A percentile compares a stretch with the other conserved stretches of the same genome.
These are phyloP conservation scores for Xylariaceae sp. DNA, from an alignment of 2,329 filamentous ascomycete species.

Conservation along the genomic window DNA sequence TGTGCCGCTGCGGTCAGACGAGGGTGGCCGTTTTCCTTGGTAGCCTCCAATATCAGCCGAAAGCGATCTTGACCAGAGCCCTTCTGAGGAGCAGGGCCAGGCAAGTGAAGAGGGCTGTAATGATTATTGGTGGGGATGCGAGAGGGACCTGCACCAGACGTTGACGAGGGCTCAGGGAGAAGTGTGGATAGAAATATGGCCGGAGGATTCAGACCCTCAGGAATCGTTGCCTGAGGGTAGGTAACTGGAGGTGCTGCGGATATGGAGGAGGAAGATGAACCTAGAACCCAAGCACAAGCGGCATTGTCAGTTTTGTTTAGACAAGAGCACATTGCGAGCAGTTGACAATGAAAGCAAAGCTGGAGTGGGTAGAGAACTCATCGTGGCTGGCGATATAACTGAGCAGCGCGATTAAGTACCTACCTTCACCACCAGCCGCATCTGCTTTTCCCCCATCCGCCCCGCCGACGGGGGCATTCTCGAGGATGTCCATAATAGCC, in stretches of 20 bases:
- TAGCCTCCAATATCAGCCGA: slow-evolving; percentile 28
- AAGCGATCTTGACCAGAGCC: slow-evolving; percentile 39
- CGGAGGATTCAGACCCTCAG: slow-evolving; percentile 13
- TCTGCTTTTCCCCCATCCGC: neutral
- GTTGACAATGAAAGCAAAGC: neutral
- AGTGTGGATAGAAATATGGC: neutral
- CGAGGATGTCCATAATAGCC: slow-evolving; percentile 1
- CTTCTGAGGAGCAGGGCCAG: slow-evolving; percentile 33
- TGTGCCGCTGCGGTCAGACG: neutral
- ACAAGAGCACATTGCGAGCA: neutral
- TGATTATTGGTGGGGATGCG: neutral
- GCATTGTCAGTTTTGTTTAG: slow-evolving; percentile 11
- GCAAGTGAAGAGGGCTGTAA: neutral
- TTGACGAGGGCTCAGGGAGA: neutral
- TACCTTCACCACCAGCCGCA: slow-evolving; percentile 7
- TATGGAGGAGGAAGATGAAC: neutral
- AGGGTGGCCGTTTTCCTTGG: neutral
- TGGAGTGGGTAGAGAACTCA: neutral
- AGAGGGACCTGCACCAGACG: neutral
- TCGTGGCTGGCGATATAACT: neutral
- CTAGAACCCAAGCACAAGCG: slow-evolving; percentile 10
- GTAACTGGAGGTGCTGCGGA: neutral
- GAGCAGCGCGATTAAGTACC: neutral
- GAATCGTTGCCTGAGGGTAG: slow-evolving; percentile 13
- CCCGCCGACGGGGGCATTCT: neutral